Percentiles rank a stretch among this genome's conserved stretches.
Evolutionary conservation across 108 stramenopile species (phyloP).

Genomic region (Mayamaea pseudoterrestris): DNA sequence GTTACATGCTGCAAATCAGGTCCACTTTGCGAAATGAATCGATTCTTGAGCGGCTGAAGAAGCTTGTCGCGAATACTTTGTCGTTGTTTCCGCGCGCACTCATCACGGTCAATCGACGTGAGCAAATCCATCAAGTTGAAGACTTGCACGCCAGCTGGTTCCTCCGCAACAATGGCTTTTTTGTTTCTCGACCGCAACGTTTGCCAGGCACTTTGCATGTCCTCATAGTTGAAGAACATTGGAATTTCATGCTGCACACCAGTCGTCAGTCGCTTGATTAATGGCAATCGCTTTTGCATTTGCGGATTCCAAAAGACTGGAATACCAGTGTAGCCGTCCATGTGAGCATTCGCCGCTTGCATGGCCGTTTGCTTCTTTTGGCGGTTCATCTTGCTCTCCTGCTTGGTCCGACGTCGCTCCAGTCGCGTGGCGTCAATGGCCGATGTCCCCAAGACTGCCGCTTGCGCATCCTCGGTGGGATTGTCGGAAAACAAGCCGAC

Average conservation of each 20-base stretch:
- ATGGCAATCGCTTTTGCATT: conserved; percentile 30
- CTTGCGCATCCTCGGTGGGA: conserved; percentile 32
- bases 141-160: conserved; percentile 54
- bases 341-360: conserved; percentile 33
- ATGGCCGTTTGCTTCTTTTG: conserved; percentile 17
- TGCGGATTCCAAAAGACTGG: conserved; percentile 65
- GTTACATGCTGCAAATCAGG: conserved; percentile 21
- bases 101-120: conserved; percentile 49
- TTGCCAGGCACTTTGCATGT: conserved; percentile 58
- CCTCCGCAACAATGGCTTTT: conserved; percentile 28
- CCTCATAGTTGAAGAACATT: conserved; percentile 77
- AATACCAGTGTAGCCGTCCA: conserved; percentile 67
- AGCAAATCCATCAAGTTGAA: conserved; percentile 73
- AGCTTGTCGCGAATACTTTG: not conserved
- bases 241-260: conserved; percentile 34
- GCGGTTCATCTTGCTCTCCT: conserved; percentile 16
- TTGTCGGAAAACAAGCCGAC: conserved; percentile 49
- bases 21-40: conserved; percentile 1
- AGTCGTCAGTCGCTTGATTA: conserved; percentile 29
- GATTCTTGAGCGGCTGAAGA: conserved; percentile 6
- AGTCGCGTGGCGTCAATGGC: conserved; percentile 45
- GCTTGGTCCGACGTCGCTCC: conserved; percentile 30
- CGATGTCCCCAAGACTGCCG: conserved; percentile 23
- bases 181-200: conserved; percentile 26
- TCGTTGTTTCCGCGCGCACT: not conserved